Conservation (phyloP, 2,329 filamentous ascomycete species). For the Didymella exigua region DNA sequence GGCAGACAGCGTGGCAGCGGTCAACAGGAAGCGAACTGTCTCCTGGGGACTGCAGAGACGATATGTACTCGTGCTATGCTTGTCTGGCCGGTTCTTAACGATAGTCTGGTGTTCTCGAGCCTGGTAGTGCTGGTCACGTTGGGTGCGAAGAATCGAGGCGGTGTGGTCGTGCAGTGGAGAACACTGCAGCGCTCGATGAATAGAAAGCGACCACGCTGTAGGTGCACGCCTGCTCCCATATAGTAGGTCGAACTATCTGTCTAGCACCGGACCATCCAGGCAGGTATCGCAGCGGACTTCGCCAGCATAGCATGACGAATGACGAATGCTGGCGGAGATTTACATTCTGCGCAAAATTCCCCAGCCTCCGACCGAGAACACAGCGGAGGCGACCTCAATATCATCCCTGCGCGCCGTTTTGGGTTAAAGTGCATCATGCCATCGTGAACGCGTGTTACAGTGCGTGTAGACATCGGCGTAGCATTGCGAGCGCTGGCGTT, state of each 20-base stretch:
- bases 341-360: conserved; percentile 25
- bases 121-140: conserved; percentile 38
- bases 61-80: conserved; percentile 28
- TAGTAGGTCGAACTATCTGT: conserved; percentile 60
- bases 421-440: conserved; percentile 23
- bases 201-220: conserved; percentile 43
- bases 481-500: conserved; percentile 8
- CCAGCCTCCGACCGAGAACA: conserved; percentile 34
- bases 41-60: conserved; percentile 23
- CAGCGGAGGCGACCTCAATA: conserved; percentile 21
- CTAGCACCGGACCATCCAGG: conserved; percentile 14
- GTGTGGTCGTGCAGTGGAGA: conserved; percentile 38
- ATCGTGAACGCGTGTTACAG: conserved; percentile 30
- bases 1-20: conserved; percentile 17
- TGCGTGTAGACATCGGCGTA: conserved; percentile 23
- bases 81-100: conserved; percentile 20
- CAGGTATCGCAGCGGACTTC: conserved; percentile 46
- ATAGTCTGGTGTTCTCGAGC: conserved; percentile 30
- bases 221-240: conserved; percentile 63
- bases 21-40: conserved; percentile 20
- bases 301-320: conserved; percentile 36
- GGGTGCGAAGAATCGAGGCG: conserved; percentile 37
- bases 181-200: conserved; percentile 32
- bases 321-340: conserved; percentile 30
- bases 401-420: conserved; percentile 14